A percentile compares a stretch with the other conserved stretches of the same genome.
These are phyloP conservation scores for Thozetella sp. DNA, from an alignment of 495 filamentous ascomycete species.

Conservation along the genomic window DNA sequence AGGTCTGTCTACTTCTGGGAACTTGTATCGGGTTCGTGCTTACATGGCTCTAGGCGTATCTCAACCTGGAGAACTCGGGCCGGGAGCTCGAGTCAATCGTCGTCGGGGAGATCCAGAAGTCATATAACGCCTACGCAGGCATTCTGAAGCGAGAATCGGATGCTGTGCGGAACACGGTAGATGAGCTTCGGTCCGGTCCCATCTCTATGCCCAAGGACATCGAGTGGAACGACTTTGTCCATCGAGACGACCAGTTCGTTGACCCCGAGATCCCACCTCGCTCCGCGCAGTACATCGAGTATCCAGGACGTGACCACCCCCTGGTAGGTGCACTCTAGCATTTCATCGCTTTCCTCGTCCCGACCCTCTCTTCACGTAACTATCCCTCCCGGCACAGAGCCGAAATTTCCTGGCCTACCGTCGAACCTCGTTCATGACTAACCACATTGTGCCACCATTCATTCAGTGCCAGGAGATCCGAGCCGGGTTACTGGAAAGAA, in stretches of 20 bases:
- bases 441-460: too few species aligned
- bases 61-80: constrained; percentile 93
- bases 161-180: constrained; percentile 72
- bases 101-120: constrained; percentile 95
- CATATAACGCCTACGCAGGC: constrained; percentile 88
- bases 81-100: constrained; percentile 94
- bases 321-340: constrained; percentile 30
- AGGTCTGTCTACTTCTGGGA: constrained; percentile 53
- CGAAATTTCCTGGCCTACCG: too few species aligned
- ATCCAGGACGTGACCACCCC: constrained; percentile 90
- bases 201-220: constrained; percentile 87
- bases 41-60: constrained; percentile 68
- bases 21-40: constrained; percentile 10
- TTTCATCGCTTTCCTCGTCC: not conserved
- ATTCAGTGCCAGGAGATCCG: constrained; percentile 74
- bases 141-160: constrained; percentile 91
- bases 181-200: constrained; percentile 81
- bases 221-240: constrained; percentile 87
- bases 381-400: not conserved
- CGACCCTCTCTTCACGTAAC: not conserved
- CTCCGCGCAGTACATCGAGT: constrained; percentile 80
- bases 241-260: constrained; percentile 83
- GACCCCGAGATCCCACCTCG: constrained; percentile 81
- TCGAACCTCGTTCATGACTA: too few species aligned
- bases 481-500: constrained; percentile 90